Evolutionary conservation across 2,329 filamentous ascomycete genomes (phyloP), one percentile per base, ranked within the genome.

Genomic region (Rhinocladiella similis): DNA sequence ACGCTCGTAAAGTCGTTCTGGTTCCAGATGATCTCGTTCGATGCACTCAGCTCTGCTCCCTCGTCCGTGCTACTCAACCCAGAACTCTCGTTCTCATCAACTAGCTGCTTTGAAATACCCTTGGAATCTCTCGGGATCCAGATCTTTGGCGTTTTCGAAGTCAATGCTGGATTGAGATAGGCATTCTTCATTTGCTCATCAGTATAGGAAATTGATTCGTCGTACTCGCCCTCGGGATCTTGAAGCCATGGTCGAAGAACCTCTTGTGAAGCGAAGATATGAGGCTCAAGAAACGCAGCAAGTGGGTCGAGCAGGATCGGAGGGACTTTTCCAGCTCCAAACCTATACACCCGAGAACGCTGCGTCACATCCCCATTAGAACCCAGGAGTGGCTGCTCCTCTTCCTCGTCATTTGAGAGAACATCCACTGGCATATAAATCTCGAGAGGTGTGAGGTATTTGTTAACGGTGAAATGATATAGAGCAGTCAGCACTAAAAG

Each of bases 91-190:
- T 94, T 79, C 71, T 96, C 91, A 66, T 91, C 87, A 36, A 94
- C 79, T 71, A 96, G 91, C 67, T 91, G 86, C 63, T 80, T 80
- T 50, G 86, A 90, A 33, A 96, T 82, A 3, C 90, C 89, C 42
- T 85, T 84, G 1, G 79, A 73, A 67, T 96, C 91, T 53, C 82
- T 79, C 0, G 91, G 90, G 22, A 96, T 89, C 91, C 91, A 96
- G 3, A 96, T 75, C 33, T 87, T 77, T 0, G 89, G 89, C 2
- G 82, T 75, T 53, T 78, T 65, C 57, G 83, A 80, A 12, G 74
- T 81, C 63, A 94, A 79, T 0, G 87, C 84, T 0, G 90, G 90
- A 60, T 91, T 85, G 67, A 83, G 82, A 72, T 90, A 93, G 0
- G 89, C 91, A 45, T 88, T 82, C 3, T 78, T 76, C 59, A 86